Base-by-base conservation (phyloP, 495 filamentous ascomycete genomes). In the Xylaria intraflava region DNA sequence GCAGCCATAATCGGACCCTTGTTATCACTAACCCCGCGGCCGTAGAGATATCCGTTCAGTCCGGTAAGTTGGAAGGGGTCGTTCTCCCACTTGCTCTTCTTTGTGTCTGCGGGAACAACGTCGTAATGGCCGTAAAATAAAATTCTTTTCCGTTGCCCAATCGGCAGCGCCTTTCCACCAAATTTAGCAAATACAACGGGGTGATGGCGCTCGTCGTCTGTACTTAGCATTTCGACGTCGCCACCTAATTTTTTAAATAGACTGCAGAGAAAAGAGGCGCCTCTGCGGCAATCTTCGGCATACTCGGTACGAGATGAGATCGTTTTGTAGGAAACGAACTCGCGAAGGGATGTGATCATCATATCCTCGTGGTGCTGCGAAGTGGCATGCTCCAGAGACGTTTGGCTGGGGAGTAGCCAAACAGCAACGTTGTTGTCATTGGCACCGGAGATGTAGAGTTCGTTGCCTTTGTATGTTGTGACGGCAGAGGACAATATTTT, bases 111-210 rank as follows among this genome's bases (percentile, higher is more conserved):
- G 17, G 88, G 80, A n/a, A 98, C 90, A n/a, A 98, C 89, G 55
- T 98, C 93, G 69, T 98, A 98, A 60, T 98, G 93, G 3, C 94
- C 94, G 66, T 98, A 98, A 68, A 98, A 98, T 12, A 98, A 74
- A 30, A 96, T 86, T 0, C 87, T 90, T 70, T 91, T 95, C 20
- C 89, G 79, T 23, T 77, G 72, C 12, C 67, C 69, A 0, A 70
- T 62, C 2, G 77, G 77, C 20, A 74, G 64, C 5, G 67, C 79
- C 63, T 79, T 89, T 20, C 88, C 89, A 45, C 80, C 77, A 65
- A 98, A 98, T 51, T 84, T 84, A 29, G 93, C 92, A 65, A 85
- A 86, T 1, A 98, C 89, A 20, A 97, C 82, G 2, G 93, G 93
- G 65, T 97, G 97, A 40, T 83, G 84, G 16, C 70, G 62, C 10